Conservation (phyloP, 306 rosid species). For the Carpinus viminea region DNA sequence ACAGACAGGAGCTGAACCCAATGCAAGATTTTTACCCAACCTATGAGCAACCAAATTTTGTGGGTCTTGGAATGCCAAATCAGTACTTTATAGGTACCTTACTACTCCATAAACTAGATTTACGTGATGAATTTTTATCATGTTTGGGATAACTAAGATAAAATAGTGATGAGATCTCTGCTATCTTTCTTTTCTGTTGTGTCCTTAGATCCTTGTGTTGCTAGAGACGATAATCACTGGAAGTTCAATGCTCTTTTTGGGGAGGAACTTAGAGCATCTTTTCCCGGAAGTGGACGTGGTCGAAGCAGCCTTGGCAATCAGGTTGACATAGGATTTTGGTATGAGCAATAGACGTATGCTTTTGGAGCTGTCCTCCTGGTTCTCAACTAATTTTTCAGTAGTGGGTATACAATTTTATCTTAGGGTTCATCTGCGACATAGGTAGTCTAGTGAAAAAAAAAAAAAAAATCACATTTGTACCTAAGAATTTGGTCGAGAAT, state of each 20-base stretch:
- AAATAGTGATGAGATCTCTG: not conserved
- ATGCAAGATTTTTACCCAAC: constrained; percentile 25
- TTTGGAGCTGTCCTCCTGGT: not conserved
- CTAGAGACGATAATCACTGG: constrained; percentile 20
- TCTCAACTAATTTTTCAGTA: not conserved
- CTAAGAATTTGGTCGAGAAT: no score
- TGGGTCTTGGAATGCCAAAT: constrained; percentile 11
- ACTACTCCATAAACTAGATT: not conserved
- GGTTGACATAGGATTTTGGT: constrained; percentile 17
- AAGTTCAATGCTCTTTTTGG: constrained; percentile 7
- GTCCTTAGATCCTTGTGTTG: constrained; percentile 29
- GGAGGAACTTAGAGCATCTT: constrained; percentile 19
- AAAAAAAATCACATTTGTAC: no score
- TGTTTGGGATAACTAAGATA: not conserved
- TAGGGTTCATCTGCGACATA: not conserved
- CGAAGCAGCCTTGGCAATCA: constrained; percentile 11
- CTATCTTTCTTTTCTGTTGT: constrained; percentile 8
- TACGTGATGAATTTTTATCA: not conserved
- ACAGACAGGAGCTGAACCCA: constrained; percentile 26
- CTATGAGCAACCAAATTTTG: constrained; percentile 23
- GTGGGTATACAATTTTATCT: not conserved
- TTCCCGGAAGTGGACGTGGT: constrained; percentile 17
- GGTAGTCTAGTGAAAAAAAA: not conserved
- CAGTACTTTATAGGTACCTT: constrained; percentile 29
- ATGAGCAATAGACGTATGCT: not conserved